A percentile compares a stretch with the other conserved stretches of the same genome.
These are phyloP conservation scores for Penicillium palitans DNA, from an alignment of 2,329 filamentous ascomycete genomes.

Conservation along the genomic window DNA sequence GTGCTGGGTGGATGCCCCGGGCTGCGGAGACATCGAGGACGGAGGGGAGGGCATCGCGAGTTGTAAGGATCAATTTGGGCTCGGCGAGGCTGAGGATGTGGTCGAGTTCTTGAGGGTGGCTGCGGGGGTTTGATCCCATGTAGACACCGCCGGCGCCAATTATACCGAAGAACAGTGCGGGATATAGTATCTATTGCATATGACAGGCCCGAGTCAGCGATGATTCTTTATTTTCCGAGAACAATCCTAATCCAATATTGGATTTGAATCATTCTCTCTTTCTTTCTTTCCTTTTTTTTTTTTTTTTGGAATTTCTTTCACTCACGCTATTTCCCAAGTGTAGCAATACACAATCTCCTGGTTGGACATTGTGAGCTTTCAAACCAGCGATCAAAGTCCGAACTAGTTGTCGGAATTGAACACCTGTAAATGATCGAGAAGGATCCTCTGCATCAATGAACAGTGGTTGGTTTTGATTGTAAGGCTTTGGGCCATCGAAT, in stretches of 20 bases:
- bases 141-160: conserved; percentile 52
- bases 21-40: conserved; percentile 37
- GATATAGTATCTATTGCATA: conserved; percentile 39
- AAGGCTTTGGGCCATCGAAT: conserved; percentile 37
- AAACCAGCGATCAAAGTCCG: conserved; percentile 45
- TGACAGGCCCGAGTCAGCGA: conserved; percentile 17
- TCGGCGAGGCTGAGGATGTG: conserved; percentile 49
- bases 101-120: conserved; percentile 49
- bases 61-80: conserved; percentile 50
- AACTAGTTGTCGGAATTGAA: conserved; percentile 38
- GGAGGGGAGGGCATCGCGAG: conserved; percentile 38
- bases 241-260: not conserved
- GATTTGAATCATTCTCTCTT: not conserved
- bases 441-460: conserved; percentile 47
- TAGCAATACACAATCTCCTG: conserved; percentile 47
- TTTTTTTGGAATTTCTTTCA: not conserved
- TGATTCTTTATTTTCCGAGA: conserved; percentile 6
- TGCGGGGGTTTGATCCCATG: conserved; percentile 54
- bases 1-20: conserved; percentile 33
- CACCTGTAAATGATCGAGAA: conserved; percentile 37
- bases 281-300: no score
- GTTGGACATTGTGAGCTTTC: conserved; percentile 38
- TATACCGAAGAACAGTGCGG: conserved; percentile 40
- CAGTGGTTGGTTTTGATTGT: conserved; percentile 41
- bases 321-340: conserved; percentile 46